Evolutionary conservation across 106 monocot genomes (phyloP).

Genomic region (Dendrobium nobile): DNA sequence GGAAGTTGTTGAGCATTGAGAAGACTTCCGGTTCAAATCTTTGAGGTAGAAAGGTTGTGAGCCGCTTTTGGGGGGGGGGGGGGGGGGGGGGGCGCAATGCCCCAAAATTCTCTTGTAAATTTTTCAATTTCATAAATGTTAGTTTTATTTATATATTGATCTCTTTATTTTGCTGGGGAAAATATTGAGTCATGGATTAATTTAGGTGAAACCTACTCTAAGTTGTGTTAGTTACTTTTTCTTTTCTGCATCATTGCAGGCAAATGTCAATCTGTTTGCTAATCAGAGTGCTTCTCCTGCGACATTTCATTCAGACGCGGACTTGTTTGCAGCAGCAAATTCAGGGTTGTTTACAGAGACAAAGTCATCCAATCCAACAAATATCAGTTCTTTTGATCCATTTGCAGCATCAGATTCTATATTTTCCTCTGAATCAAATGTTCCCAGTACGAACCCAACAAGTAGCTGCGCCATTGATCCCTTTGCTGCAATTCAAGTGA

Average conservation of each 20-base stretch:
- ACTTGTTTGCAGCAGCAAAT: conserved; percentile 44
- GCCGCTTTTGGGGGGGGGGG: no score
- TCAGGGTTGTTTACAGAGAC: conserved; percentile 23
- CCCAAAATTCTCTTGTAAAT: no score
- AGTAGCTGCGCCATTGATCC: conserved; percentile 41
- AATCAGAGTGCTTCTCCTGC: conserved; percentile 36
- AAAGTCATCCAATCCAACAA: conserved; percentile 27
- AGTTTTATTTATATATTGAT: background rate
- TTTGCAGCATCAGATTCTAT: conserved; percentile 36
- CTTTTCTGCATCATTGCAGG: conserved; percentile 31
- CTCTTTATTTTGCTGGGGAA: background rate
- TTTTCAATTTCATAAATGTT: background rate
- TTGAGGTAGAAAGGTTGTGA: no score
- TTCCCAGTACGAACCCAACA: conserved; percentile 10
- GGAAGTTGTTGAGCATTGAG: no score
- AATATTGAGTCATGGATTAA: background rate
- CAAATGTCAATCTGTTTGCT: conserved; percentile 52
- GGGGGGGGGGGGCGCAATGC: no score
- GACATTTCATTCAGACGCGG: conserved; percentile 32
- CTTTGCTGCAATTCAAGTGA: conserved; percentile 62
- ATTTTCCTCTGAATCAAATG: conserved; percentile 22
- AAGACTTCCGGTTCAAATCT: no score
- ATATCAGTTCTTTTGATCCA: conserved; percentile 40
- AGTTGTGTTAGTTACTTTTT: background rate
- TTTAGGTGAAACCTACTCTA: background rate